Conservation (phyloP, 345 rosid genomes). For the Salix exigua region DNA sequence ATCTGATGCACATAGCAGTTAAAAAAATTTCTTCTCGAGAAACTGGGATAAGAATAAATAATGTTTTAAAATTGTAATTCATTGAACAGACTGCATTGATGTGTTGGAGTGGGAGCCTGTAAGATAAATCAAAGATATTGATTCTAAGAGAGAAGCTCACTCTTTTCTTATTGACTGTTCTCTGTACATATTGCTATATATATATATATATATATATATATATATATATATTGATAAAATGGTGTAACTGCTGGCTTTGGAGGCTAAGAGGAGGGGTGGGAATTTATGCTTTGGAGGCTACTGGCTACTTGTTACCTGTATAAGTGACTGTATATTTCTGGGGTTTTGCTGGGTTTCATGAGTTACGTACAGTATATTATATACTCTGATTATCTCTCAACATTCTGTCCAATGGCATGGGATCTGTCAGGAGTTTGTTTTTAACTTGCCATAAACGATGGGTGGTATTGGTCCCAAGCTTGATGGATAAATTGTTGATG, state of each 20-base stretch:
- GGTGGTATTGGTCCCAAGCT: neutral
- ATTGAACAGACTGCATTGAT: neutral
- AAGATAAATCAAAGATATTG: too few relatives aligned
- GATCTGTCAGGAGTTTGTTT: neutral
- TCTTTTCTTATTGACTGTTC: too few relatives aligned
- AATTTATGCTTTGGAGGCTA: neutral
- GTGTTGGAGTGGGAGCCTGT: neutral
- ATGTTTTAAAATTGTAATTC: neutral
- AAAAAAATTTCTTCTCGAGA: neutral
- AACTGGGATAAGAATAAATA: neutral
- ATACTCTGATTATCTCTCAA: neutral
- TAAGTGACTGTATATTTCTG: neutral
- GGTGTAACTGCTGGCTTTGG: neutral
- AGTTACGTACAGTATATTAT: neutral
- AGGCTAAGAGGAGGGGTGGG: neutral
- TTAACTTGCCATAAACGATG: neutral
- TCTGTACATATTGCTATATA: too few relatives aligned
- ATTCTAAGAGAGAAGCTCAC: too few relatives aligned
- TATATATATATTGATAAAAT: too few relatives aligned
- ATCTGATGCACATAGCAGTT: neutral
- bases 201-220: too few relatives aligned
- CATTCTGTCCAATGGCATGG: neutral
- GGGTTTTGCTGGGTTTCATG: neutral
- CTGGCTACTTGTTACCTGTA: neutral
- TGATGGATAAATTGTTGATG: neutral